Evolutionary conservation across 768 basidiomycete genomes (phyloP), one percentile per base, ranked within the genome.

Genomic region (Hemileccinum rubropunctum): DNA sequence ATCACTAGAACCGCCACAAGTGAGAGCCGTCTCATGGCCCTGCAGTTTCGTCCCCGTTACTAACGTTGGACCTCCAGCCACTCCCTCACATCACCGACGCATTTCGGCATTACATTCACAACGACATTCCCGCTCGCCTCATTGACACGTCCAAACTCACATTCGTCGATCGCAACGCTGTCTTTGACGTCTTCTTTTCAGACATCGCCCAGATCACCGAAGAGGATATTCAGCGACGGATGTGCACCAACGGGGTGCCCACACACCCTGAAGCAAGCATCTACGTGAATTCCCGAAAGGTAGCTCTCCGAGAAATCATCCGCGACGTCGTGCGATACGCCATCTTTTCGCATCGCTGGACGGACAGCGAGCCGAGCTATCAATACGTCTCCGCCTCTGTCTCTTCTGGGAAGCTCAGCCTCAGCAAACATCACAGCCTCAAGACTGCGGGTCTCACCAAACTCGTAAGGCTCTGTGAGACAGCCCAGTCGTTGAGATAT

Each of bases 271-370:
- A 61, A 21, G 45, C 40, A 34, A 48, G 35, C 35, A 50, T 40
- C 36, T 63, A 63, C 39, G 12, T 63, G n/a, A 15, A 32, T 4
- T 28, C 32, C 6, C 55, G 49, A 47, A 53, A 45, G 40, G 23
- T 10, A 0, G 63, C 60, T 17, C 50, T 62, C 41, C 35, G 20
- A 23, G 54, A 60, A 37, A 63, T 17, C 42, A 47, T 60, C 30
- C 52, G 39, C 2, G 61, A 58, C 9, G 42, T 59, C 27, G 51
- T 62, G 2, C 48, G 18, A 34, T 65, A 67, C 11, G 60, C 58
- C 37, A 41, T 54, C 26, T 67, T 65, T 38, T 65, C 63, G 1
- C 63, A 67, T 44, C 64, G 52, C 33, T 65, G 63, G 59, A 48
- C 53, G 1, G 27, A 15, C 6, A 49, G 34, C 35, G 65, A 65